Evolutionary conservation across 805 yeast species (phyloP).

Genomic region (Candida piceae): DNA sequence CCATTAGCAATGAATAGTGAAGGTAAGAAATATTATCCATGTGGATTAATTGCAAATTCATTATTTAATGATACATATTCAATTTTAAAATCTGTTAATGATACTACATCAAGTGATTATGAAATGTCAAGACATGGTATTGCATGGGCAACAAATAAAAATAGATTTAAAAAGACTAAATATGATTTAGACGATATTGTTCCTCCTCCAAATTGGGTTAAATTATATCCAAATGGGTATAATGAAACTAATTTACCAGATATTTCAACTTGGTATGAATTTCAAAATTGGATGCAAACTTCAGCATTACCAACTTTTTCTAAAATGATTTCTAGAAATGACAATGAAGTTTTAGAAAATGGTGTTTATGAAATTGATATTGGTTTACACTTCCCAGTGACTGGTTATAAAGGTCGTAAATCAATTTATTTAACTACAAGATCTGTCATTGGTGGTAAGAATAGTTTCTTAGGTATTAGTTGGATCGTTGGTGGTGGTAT

Average conservation of each 20-base stretch:
- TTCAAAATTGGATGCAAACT: conserved; percentile 86
- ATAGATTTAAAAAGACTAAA: conserved; percentile 57
- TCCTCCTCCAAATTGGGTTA: conserved; percentile 83
- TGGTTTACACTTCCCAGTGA: conserved; percentile 78
- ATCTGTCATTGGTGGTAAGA: conserved; percentile 73
- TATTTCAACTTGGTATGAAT: conserved; percentile 57
- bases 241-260: conserved; percentile 67
- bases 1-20: conserved; percentile 47
- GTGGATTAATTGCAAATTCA: conserved; percentile 81
- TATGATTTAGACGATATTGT: conserved; percentile 57
- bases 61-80: conserved; percentile 72
- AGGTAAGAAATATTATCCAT: conserved; percentile 64
- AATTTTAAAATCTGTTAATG: conserved; percentile 39
- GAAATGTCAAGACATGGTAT: conserved; percentile 49
- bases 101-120: conserved; percentile 35
- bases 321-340: conserved; percentile 62
- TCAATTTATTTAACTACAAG: conserved; percentile 63
- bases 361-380: conserved; percentile 63
- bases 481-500: conserved; percentile 76
- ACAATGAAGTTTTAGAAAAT: conserved; percentile 43
- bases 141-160: conserved; percentile 67
- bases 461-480: conserved; percentile 62
- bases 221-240: conserved; percentile 68
- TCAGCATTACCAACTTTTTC: conserved; percentile 67
- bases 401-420: conserved; percentile 62